Percentiles rank a stretch among this genome's conserved stretches.
Conservation (phyloP, 306 rosid species). For the Chamaecrista fasciculata region DNA sequence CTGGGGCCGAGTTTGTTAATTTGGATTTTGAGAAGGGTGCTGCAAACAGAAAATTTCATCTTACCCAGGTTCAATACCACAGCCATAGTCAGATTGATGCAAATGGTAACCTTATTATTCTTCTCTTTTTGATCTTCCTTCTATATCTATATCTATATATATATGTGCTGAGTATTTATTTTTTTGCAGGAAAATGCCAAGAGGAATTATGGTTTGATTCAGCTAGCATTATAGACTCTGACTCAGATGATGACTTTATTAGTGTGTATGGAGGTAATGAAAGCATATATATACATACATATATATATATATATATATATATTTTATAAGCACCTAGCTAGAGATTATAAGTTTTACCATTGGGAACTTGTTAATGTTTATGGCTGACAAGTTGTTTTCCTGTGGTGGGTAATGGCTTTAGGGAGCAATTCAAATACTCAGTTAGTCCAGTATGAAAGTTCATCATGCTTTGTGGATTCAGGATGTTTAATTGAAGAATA, state of each 20-base stretch:
- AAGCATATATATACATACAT: neutral
- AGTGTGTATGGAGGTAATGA: conserved; percentile 68
- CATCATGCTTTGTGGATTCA: conserved; percentile 48
- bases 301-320: too few relatives aligned
- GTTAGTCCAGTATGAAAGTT: conserved; percentile 15
- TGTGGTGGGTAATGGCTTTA: neutral
- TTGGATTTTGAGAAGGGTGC: conserved; percentile 47
- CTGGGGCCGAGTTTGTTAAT: conserved; percentile 49
- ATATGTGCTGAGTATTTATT: neutral
- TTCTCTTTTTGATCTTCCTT: too few relatives aligned
- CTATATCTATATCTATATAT: neutral
- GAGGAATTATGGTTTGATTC: conserved; percentile 82
- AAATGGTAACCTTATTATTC: conserved; percentile 29
- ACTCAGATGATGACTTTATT: conserved; percentile 65
- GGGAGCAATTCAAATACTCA: conserved; percentile 5
- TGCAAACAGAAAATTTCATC: conserved; percentile 48
- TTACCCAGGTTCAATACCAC: conserved; percentile 56
- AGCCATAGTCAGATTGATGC: conserved; percentile 42
- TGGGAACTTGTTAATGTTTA: too few relatives aligned
- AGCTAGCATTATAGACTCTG: conserved; percentile 60
- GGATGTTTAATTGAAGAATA: conserved; percentile 50
- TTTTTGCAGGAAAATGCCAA: conserved; percentile 42
- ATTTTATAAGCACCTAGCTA: neutral
- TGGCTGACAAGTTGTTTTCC: neutral
- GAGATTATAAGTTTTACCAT: too few relatives aligned